Evolutionary conservation across 495 filamentous ascomycete genomes (phyloP).

Genomic region (Entonaema liquescens): DNA sequence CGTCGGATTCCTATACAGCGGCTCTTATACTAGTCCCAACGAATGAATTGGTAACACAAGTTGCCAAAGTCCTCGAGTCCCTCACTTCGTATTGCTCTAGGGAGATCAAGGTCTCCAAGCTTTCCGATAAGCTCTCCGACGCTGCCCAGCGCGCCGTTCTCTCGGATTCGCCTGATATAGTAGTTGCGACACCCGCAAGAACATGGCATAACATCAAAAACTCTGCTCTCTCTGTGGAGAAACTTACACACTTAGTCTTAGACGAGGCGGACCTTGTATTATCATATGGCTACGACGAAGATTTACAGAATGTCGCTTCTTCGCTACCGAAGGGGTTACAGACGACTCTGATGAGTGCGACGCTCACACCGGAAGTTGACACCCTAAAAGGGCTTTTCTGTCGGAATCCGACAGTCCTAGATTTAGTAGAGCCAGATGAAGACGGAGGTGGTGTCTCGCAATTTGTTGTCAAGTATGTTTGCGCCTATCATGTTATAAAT

Average conservation of each 20-base stretch:
- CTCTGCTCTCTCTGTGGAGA: slow-evolving; percentile 71
- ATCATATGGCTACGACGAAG: slow-evolving; percentile 92
- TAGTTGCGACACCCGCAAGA: slow-evolving; percentile 87
- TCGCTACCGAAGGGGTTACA: slow-evolving; percentile 85
- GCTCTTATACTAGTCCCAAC: slow-evolving; percentile 93
- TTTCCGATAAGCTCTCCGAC: slow-evolving; percentile 88
- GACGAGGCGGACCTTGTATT: slow-evolving; percentile 97
- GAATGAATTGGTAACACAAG: slow-evolving; percentile 90
- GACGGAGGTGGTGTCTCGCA: slow-evolving; percentile 80
- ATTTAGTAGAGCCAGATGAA: slow-evolving; percentile 75
- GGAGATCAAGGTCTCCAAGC: slow-evolving; percentile 79
- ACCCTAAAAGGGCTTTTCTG: slow-evolving; percentile 87
- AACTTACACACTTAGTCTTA: slow-evolving; percentile 82
- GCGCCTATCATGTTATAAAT: not conserved
- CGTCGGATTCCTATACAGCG: slow-evolving; percentile 54
- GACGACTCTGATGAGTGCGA: slow-evolving; percentile 92
- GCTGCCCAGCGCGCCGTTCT: slow-evolving; percentile 84
- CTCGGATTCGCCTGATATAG: slow-evolving; percentile 85
- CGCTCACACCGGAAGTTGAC: slow-evolving; percentile 85
- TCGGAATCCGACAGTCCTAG: slow-evolving; percentile 76
- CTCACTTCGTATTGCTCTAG: slow-evolving; percentile 86
- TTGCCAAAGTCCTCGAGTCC: slow-evolving; percentile 73
- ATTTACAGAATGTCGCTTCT: slow-evolving; percentile 79
- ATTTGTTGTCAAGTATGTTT: slow-evolving; percentile 78
- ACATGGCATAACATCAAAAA: slow-evolving; percentile 75